Evolutionary conservation across 768 basidiomycete genomes (phyloP).

Genomic region (Amanita exitialis): DNA sequence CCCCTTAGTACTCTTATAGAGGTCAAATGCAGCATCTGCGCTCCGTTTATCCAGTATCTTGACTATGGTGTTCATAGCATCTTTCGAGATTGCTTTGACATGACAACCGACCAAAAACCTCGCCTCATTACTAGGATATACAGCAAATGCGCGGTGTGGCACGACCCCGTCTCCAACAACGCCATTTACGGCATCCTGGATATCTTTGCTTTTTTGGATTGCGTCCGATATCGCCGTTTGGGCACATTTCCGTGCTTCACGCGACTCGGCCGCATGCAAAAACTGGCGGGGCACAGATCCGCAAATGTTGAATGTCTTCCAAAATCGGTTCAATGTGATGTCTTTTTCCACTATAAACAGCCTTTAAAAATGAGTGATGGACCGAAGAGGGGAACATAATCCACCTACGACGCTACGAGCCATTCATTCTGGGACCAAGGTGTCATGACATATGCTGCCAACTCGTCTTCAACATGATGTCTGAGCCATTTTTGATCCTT

Average conservation of each 20-base stretch:
- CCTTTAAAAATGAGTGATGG: background rate
- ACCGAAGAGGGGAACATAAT: background rate
- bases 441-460: background rate
- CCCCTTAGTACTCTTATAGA: background rate
- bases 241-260: background rate
- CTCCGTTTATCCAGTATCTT: background rate
- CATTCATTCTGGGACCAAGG: background rate
- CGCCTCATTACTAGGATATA: background rate
- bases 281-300: background rate
- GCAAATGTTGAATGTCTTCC: background rate
- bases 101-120: background rate
- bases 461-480: background rate
- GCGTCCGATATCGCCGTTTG: background rate
- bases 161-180: background rate
- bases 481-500: background rate
- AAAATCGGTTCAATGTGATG: background rate
- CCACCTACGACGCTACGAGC: background rate
- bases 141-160: background rate
- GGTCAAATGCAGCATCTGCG: background rate
- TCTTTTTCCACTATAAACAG: background rate
- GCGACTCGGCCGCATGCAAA: background rate
- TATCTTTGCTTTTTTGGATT: background rate
- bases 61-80: background rate
- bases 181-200: background rate
- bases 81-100: too few species aligned